These are phyloP conservation scores for Ganoderma sinense DNA, from an alignment of 1,284 basidiomycete species.

Conservation along the genomic window DNA sequence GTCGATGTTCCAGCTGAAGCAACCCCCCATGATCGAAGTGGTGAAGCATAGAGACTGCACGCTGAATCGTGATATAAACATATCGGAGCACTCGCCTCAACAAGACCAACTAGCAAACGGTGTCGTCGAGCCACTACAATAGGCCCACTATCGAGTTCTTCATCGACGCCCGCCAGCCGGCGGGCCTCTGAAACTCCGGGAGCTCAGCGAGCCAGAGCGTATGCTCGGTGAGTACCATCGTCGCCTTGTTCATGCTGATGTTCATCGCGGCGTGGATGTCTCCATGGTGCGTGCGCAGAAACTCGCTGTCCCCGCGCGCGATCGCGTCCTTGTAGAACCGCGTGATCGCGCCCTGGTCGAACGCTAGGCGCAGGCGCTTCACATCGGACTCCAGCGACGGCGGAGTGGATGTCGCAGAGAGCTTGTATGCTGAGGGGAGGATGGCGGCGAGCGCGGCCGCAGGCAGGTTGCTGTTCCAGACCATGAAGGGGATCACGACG, in stretches of 20 bases:
- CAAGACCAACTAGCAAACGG: neutral
- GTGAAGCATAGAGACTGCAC: too few species aligned
- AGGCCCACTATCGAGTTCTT: neutral
- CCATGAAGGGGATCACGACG: constrained; percentile 2
- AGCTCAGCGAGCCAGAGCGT: constrained; percentile 15
- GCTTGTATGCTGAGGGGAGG: neutral
- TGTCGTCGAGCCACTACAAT: neutral
- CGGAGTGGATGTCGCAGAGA: neutral
- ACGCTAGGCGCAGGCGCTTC: neutral
- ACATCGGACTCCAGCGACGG: neutral
- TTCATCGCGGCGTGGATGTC: neutral
- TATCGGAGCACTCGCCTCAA: neutral
- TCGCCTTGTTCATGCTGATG: neutral
- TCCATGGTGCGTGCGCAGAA: neutral
- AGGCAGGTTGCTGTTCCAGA: neutral
- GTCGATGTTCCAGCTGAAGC: too few species aligned
- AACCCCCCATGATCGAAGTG: too few species aligned
- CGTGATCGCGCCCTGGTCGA: neutral
- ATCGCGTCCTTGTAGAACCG: neutral
- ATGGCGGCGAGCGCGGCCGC: neutral
- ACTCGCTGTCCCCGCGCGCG: neutral
- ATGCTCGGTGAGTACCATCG: constrained; percentile 15
- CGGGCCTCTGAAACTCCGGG: neutral
- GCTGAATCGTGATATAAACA: too few species aligned
- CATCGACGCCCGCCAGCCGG: neutral